phyloP scores from a whole-genome alignment of 2,329 filamentous ascomycete genomes.

The Ustilaginoidea virens region DNA sequence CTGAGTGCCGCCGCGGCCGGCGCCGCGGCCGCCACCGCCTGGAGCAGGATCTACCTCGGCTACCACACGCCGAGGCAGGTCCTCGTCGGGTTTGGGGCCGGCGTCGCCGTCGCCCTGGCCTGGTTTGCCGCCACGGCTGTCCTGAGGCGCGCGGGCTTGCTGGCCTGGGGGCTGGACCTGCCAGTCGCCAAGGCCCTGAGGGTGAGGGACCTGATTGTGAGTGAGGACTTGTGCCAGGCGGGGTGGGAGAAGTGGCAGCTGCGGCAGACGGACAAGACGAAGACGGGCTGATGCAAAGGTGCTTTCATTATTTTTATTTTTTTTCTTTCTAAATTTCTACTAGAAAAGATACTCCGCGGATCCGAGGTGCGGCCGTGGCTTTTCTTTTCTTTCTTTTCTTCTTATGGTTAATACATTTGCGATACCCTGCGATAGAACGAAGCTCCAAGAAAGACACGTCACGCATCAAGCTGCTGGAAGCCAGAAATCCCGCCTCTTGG shows the following conservation, averaged over 20 bases:
- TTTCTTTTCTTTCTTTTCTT: too few species aligned
- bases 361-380: background rate
- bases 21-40: constrained; percentile 55
- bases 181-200: constrained; percentile 50
- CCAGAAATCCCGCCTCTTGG: too few species aligned
- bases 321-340: background rate
- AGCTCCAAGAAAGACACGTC: too few species aligned
- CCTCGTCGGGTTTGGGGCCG: constrained; percentile 59
- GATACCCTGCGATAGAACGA: too few species aligned
- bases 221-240: constrained; percentile 78
- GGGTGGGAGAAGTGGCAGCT: constrained; percentile 89
- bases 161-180: constrained; percentile 57
- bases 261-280: constrained; percentile 18
- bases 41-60: constrained; percentile 75
- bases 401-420: too few species aligned
- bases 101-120: constrained; percentile 49
- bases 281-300: constrained; percentile 4
- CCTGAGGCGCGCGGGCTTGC: constrained; percentile 49
- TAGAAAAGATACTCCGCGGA: background rate
- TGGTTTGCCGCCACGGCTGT: constrained; percentile 69
- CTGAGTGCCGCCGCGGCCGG: constrained; percentile 38
- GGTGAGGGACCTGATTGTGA: constrained; percentile 68
- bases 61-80: constrained; percentile 90
- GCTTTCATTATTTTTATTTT: background rate
- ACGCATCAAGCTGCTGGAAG: too few species aligned